Conservation (phyloP, 768 basidiomycete species). For the Russula abietina region DNA sequence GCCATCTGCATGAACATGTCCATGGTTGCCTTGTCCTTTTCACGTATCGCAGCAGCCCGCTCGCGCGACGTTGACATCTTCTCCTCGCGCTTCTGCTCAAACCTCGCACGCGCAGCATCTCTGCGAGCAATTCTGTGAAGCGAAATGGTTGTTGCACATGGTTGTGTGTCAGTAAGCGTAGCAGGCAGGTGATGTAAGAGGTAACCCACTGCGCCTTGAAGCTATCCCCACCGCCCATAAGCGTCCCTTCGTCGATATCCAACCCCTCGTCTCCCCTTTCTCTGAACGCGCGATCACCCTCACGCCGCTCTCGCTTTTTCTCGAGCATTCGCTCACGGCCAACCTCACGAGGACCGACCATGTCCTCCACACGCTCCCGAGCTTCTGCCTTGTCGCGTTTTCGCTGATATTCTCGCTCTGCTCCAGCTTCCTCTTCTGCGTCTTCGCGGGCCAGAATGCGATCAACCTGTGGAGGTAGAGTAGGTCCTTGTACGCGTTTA, state of each 20-base stretch:
- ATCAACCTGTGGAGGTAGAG: slow-evolving; percentile 64
- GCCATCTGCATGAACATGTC: slow-evolving; percentile 93
- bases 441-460: slow-evolving; percentile 64
- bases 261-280: slow-evolving; percentile 72
- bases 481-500: slow-evolving; percentile 56
- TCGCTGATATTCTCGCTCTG: slow-evolving; percentile 51
- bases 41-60: slow-evolving; percentile 53
- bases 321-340: slow-evolving; percentile 83
- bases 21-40: slow-evolving; percentile 91
- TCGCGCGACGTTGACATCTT: slow-evolving; percentile 50
- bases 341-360: slow-evolving; percentile 72
- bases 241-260: slow-evolving; percentile 70
- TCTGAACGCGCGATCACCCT: slow-evolving; percentile 61
- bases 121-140: slow-evolving; percentile 58
- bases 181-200: neutral
- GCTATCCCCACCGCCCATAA: slow-evolving; percentile 79
- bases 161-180: slow-evolving; percentile 2
- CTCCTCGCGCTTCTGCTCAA: slow-evolving; percentile 56
- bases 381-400: slow-evolving; percentile 63
- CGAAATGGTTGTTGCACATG: neutral
- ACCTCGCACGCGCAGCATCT: slow-evolving; percentile 63
- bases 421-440: slow-evolving; percentile 43
- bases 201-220: slow-evolving; percentile 65
- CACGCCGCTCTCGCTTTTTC: slow-evolving; percentile 73
- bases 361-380: slow-evolving; percentile 67